Conservation (phyloP, 192 early-diverging fungal genomes). For the Coemansia sp. region DNA sequence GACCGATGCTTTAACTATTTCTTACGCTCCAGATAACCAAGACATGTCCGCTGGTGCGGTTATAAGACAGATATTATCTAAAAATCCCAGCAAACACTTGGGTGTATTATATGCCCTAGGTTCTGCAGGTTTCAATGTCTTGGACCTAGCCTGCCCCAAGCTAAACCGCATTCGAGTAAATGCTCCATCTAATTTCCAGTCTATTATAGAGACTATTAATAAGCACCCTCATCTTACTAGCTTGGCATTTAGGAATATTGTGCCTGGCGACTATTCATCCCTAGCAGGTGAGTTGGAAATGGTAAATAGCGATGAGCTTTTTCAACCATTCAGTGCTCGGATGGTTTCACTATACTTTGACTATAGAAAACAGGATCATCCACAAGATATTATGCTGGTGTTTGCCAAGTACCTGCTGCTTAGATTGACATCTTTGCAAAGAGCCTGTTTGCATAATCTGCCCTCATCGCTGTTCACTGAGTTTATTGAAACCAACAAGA, state of each 20-base stretch:
- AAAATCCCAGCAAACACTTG: not conserved
- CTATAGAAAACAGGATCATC: not conserved
- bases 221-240: no score
- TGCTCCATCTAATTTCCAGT: no score
- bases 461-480: not conserved
- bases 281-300: no score
- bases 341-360: not conserved
- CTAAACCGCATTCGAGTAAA: no score
- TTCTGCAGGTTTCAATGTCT: no score
- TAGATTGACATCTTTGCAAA: not conserved
- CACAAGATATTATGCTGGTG: not conserved
- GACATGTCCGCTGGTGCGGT: not conserved
- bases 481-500: not conserved
- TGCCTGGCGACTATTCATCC: no score
- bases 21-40: not conserved
- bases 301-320: no score
- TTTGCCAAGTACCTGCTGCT: slow-evolving; percentile 5
- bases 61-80: not conserved
- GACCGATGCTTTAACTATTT: not conserved
- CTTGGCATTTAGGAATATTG: no score
- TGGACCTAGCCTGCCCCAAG: no score
- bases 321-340: not conserved
- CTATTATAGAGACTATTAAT: no score
- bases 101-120: not conserved
- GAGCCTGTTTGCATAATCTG: not conserved